Conservation (phyloP, 2,329 filamentous ascomycete species). For the Coniochaeta prunicola region DNA sequence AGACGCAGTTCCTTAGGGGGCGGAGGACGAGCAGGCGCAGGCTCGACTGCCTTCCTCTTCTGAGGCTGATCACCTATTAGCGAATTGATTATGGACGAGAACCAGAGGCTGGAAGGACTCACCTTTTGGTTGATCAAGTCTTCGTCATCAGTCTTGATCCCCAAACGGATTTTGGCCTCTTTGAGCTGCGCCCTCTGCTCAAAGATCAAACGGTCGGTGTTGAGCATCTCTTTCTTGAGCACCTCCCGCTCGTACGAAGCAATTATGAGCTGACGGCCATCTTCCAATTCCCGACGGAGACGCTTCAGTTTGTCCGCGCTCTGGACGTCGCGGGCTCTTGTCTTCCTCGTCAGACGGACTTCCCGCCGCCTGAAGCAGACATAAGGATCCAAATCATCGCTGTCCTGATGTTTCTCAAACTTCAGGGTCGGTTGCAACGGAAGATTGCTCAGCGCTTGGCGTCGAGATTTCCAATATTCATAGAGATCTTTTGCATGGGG, state of each 20-base stretch:
- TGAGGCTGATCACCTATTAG: constrained; percentile 49
- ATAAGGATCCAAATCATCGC: constrained; percentile 92
- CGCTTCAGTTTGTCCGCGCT: constrained; percentile 92
- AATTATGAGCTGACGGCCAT: constrained; percentile 72
- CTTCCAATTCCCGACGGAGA: constrained; percentile 82
- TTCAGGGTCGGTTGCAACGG: constrained; percentile 74
- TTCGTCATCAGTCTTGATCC: constrained; percentile 89
- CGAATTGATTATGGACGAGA: constrained; percentile 11
- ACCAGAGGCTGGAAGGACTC: constrained; percentile 11
- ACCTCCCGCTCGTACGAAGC: constrained; percentile 75
- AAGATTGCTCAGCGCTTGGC: constrained; percentile 60
- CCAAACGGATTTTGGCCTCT: constrained; percentile 78
- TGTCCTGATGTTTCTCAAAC: constrained; percentile 90
- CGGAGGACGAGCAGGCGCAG: constrained; percentile 54
- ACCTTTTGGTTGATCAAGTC: constrained; percentile 93
- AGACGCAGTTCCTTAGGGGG: constrained; percentile 56
- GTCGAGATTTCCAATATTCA: constrained; percentile 77
- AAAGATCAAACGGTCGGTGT: constrained; percentile 70
- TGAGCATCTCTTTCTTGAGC: constrained; percentile 69
- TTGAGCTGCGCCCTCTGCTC: constrained; percentile 76
- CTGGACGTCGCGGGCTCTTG: constrained; percentile 85
- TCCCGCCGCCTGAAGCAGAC: constrained; percentile 96
- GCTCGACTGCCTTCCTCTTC: constrained; percentile 61
- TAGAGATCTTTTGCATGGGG: constrained; percentile 71
- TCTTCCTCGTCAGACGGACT: constrained; percentile 90